Evolutionary conservation across 2,329 filamentous ascomycete species (phyloP), one percentile per base, ranked within the genome.

Genomic region (Uncinocarpus reesii): DNA sequence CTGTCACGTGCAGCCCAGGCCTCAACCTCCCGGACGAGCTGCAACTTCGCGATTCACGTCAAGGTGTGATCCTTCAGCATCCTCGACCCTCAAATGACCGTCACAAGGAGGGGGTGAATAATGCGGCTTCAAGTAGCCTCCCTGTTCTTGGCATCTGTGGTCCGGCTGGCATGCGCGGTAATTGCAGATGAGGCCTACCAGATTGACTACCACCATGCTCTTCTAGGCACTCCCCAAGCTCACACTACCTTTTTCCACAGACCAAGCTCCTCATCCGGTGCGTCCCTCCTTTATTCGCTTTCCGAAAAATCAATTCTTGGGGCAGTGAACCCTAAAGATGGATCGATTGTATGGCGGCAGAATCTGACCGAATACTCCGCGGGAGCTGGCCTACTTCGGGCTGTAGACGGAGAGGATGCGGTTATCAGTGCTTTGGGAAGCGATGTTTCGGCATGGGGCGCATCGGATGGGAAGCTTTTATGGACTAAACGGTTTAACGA

Each of bases 221-320:
- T 96, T 42, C 73, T 98, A 60, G 92, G 92, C 60, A 70, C 86
- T 31, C 88, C 92, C 47, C 83, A 84, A 64, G 73, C 79, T 63
- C 79, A 86, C 54, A 85, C 86, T 52, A 95, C 90, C 57, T 93
- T 96, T 76, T 96, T 96, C 78, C 87, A 95, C 70, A 83, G 82
- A 57, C 90, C 92, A 32, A 77, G 84, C 60, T 76, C 79, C 53
- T 79, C 82, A 57, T 89, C 90, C 53, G 87, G 86, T 65, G 89
- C 89, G 29, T 90, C 86, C 47, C 75, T 98, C 31, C 76, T 98
- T 45, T 98, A 95, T 65, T 93, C 92, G 0, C 71, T 96, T 37
- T 93, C 86, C 55, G 86, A 95, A 50, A 76, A 88, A 42, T 80
- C 81, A 31, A 78, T 95, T 1, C 68, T 98, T 15, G 92, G 86